phyloP scores from a whole-genome alignment of 116 monocot species.

The Zostera marina region DNA sequence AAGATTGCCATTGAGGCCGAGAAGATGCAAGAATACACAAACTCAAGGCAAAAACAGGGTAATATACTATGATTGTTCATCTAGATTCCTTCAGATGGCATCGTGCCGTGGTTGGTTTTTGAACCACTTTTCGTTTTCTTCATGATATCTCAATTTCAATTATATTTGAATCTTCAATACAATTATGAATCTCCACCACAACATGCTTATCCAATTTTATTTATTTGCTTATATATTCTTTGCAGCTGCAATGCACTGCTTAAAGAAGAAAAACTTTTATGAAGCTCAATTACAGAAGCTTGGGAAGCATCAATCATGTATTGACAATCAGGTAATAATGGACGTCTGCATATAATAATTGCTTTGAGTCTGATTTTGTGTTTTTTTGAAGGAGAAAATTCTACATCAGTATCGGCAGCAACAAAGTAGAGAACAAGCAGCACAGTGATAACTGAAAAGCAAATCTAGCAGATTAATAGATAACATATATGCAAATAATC shows the following conservation, averaged over 20 bases:
- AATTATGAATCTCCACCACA: background rate
- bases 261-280: constrained; percentile 82
- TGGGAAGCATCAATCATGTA: constrained; percentile 40
- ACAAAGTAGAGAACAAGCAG: background rate
- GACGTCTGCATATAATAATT: background rate
- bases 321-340: constrained; percentile 54
- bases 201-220: background rate
- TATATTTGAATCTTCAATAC: background rate
- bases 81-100: background rate
- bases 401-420: background rate
- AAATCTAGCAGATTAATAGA: background rate
- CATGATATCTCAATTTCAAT: background rate
- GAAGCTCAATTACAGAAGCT: constrained; percentile 68
- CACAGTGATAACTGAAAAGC: background rate
- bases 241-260: constrained; percentile 61
- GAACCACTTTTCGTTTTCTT: background rate
- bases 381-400: constrained; percentile 7
- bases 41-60: constrained; percentile 68
- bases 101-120: background rate
- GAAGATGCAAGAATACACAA: constrained; percentile 66
- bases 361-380: background rate
- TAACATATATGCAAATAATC: background rate
- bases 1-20: constrained; percentile 59
- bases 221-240: background rate
- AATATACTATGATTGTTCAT: background rate